A percentile compares a stretch with the other conserved stretches of the same genome.
Evolutionary conservation across 164 flowering plant genomes (phyloP).

Genomic region (Echeveria elegans): DNA sequence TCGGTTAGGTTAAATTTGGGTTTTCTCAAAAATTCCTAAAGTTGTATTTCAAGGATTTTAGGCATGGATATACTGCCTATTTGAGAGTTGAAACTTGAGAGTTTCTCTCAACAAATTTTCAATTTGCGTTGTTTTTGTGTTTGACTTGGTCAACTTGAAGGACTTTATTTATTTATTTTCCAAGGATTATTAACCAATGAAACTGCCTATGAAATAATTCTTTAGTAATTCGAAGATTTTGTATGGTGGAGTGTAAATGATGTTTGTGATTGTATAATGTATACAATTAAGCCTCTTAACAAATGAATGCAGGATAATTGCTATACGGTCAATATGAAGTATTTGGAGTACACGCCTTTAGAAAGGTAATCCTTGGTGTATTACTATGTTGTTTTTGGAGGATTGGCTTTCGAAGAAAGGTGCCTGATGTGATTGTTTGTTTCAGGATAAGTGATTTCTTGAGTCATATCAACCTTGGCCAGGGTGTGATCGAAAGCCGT

Average conservation of each 20-base stretch:
- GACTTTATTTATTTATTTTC: too few species aligned
- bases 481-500: conserved; percentile 63
- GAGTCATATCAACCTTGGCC: conserved; percentile 67
- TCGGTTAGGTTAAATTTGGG: background rate
- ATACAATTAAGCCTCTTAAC: too few species aligned
- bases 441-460: conserved; percentile 72
- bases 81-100: too few species aligned
- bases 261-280: too few species aligned
- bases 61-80: too few species aligned
- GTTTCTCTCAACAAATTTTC: too few species aligned
- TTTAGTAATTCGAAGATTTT: background rate
- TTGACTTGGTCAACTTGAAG: background rate
- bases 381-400: background rate
- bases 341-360: conserved; percentile 70
- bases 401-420: background rate
- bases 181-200: too few species aligned
- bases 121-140: too few species aligned
- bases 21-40: too few species aligned
- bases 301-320: background rate
- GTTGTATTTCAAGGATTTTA: too few species aligned
- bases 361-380: conserved; percentile 41
- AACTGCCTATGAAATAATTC: background rate
- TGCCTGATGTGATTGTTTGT: background rate
- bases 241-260: too few species aligned
- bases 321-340: conserved; percentile 84